Percentiles rank a stretch among this genome's conserved stretches.
These are phyloP conservation scores for Candida sithepensis DNA, from an alignment of 805 yeast genomes.

Conservation along the genomic window DNA sequence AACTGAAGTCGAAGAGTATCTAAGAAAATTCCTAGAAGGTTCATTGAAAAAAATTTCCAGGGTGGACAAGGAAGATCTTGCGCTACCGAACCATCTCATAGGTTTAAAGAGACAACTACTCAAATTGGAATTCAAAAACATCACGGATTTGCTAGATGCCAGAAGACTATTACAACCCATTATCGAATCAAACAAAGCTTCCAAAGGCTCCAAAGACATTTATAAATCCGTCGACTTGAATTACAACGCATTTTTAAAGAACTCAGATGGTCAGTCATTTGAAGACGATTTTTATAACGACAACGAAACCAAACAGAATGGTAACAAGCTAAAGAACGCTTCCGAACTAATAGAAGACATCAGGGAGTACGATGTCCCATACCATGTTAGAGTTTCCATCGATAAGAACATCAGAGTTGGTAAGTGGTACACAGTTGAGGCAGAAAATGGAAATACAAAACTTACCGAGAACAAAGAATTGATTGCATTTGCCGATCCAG, in stretches of 20 bases:
- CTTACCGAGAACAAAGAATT: constrained; percentile 63
- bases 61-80: constrained; percentile 72
- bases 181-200: constrained; percentile 60
- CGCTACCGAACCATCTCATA: constrained; percentile 78
- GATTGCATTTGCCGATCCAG: constrained; percentile 96
- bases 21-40: constrained; percentile 64
- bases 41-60: constrained; percentile 54
- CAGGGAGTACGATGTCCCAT: constrained; percentile 94
- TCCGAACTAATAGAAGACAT: constrained; percentile 70
- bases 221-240: constrained; percentile 54
- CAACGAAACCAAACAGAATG: constrained; percentile 10
- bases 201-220: constrained; percentile 60
- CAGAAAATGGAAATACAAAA: constrained; percentile 50
- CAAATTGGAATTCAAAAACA: constrained; percentile 70
- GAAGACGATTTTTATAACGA: constrained; percentile 28
- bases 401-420: constrained; percentile 87
- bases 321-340: constrained; percentile 42
- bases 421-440: constrained; percentile 87
- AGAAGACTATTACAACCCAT: constrained; percentile 68
- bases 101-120: constrained; percentile 68
- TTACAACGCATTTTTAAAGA: constrained; percentile 28
- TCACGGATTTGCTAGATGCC: constrained; percentile 70
- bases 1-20: constrained; percentile 80
- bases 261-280: constrained; percentile 25
- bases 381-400: constrained; percentile 93